Conservation (phyloP, 2,329 filamentous ascomycete genomes). For the Venturiaceae sp. region DNA sequence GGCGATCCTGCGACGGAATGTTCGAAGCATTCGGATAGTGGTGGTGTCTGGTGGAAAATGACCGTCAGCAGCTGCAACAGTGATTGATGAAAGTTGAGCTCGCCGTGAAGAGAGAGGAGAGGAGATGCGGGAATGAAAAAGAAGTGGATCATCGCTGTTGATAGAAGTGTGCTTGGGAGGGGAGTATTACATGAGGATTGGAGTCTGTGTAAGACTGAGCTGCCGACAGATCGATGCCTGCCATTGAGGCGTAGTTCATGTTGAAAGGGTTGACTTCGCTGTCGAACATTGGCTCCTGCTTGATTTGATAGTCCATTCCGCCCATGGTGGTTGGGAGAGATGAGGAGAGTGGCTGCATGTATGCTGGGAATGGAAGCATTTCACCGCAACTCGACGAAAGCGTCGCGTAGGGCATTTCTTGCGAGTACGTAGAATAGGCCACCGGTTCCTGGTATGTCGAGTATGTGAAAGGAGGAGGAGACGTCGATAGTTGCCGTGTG, state of each 20-base stretch:
- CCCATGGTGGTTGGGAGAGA: slow-evolving; percentile 49
- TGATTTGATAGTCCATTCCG: slow-evolving; percentile 50
- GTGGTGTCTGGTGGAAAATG: slow-evolving; percentile 53
- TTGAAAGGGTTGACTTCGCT: slow-evolving; percentile 57
- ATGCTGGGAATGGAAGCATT: slow-evolving; percentile 38
- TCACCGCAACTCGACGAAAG: slow-evolving; percentile 23
- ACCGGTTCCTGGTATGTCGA: slow-evolving; percentile 59
- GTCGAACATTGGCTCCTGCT: slow-evolving; percentile 52
- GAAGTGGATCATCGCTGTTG: slow-evolving; percentile 23
- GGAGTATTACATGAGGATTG: slow-evolving; percentile 65
- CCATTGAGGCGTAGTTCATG: slow-evolving; percentile 58
- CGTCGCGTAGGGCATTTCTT: slow-evolving; percentile 25
- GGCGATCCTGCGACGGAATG: slow-evolving; percentile 43
- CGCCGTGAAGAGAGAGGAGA: slow-evolving; percentile 12
- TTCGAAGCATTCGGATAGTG: slow-evolving; percentile 65
- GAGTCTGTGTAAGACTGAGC: slow-evolving; percentile 56
- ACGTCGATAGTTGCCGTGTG: slow-evolving; percentile 59
- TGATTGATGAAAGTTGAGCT: slow-evolving; percentile 15
- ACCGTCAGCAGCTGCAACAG: slow-evolving; percentile 11
- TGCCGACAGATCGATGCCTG: slow-evolving; percentile 52
- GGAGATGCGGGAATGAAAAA: slow-evolving; percentile 18
- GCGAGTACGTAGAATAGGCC: slow-evolving; percentile 48
- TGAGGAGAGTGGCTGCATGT: slow-evolving; percentile 38
- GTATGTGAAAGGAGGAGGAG: slow-evolving; percentile 60
- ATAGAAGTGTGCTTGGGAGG: slow-evolving; percentile 16